Percentiles rank a stretch among this genome's conserved stretches.
These are phyloP conservation scores for Tagetes erecta DNA, from an alignment of 129 eudicot genomes.

Conservation along the genomic window DNA sequence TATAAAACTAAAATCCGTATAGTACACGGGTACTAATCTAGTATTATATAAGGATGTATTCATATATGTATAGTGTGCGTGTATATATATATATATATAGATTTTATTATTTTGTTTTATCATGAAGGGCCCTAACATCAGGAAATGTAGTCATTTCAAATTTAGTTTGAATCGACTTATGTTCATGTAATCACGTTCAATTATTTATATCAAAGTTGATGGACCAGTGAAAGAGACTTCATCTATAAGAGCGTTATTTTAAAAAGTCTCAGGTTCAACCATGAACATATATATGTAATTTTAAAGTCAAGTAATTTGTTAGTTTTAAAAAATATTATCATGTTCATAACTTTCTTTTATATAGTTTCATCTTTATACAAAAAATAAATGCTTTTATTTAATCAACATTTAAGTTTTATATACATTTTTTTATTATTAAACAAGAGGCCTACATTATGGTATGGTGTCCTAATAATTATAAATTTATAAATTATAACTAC, in stretches of 20 bases:
- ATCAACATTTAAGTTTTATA: background rate
- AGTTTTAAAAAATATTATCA: too few relatives aligned
- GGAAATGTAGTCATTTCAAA: background rate
- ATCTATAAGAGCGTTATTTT: too few relatives aligned
- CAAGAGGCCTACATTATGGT: background rate
- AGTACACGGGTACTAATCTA: too few relatives aligned
- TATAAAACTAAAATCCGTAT: too few relatives aligned
- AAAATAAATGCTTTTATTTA: background rate
- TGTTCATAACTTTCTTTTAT: background rate
- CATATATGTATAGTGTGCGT: background rate
- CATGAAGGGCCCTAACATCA: background rate
- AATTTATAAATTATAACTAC: background rate
- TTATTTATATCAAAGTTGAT: too few relatives aligned
- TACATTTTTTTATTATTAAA: background rate
- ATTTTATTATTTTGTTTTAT: background rate
- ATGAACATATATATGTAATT: too few relatives aligned
- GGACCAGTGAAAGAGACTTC: too few relatives aligned
- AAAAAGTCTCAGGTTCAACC: too few relatives aligned
- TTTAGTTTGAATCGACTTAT: background rate
- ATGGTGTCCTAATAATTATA: background rate
- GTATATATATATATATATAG: too few relatives aligned
- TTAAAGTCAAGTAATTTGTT: too few relatives aligned
- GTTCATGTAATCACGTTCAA: too few relatives aligned
- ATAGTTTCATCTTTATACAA: background rate
- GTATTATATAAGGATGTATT: too few relatives aligned